Conservation (phyloP, 1,284 basidiomycete genomes). For the Trichosporon sp. region DNA sequence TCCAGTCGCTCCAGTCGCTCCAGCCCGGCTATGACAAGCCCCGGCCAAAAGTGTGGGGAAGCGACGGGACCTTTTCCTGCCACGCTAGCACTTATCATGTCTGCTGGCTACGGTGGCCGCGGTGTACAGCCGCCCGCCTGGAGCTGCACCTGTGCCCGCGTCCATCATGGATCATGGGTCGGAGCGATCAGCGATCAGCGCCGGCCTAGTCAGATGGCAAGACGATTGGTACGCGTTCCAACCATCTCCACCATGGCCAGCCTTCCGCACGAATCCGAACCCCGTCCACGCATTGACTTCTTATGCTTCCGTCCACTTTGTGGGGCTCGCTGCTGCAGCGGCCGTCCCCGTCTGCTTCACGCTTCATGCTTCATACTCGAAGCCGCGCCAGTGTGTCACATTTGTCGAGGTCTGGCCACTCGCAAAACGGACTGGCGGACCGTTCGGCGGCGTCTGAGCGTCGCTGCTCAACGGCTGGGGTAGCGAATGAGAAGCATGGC, state of each 20-base stretch:
- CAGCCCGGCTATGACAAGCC: constrained; percentile 7
- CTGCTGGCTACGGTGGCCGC: background rate
- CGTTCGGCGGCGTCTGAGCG: background rate
- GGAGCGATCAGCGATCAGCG: background rate
- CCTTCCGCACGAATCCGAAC: background rate
- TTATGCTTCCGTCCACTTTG: background rate
- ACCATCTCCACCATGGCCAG: background rate
- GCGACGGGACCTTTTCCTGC: constrained; percentile 1
- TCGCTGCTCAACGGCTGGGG: too few species aligned
- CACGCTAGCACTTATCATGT: constrained; percentile 1
- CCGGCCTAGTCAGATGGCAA: background rate
- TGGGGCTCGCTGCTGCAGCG: background rate
- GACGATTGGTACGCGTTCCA: background rate
- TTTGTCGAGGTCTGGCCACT: background rate
- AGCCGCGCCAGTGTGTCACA: background rate
- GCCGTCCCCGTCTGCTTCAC: background rate
- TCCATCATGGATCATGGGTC: background rate
- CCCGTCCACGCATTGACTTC: background rate
- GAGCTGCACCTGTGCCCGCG: too few species aligned
- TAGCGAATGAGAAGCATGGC: too few species aligned
- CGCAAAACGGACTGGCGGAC: background rate
- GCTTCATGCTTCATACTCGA: background rate
- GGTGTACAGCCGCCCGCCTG: background rate
- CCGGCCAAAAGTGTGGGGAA: constrained; percentile 20
- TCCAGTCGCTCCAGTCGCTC: too few species aligned